Conservation (phyloP, 352 stramenopile genomes). For the Pythium dissotocum region DNA sequence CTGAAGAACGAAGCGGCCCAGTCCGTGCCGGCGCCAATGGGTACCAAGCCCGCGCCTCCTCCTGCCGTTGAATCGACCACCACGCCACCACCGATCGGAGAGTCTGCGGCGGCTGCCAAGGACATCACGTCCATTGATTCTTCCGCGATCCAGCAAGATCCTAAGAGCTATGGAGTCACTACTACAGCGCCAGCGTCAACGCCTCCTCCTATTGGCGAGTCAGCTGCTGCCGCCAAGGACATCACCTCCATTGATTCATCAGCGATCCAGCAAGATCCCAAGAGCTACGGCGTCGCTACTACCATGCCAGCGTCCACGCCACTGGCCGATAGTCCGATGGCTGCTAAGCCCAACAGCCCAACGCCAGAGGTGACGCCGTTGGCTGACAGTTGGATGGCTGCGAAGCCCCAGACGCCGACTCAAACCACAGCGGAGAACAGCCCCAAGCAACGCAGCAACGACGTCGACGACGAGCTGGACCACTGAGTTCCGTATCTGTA, state of each 20-base stretch:
- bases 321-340: conserved; percentile 1
- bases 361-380: neutral
- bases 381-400: neutral
- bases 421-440: neutral
- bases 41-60: neutral
- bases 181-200: neutral
- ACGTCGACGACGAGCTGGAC: neutral
- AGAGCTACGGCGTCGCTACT: conserved; percentile 14
- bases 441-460: conserved; percentile 1
- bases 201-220: conserved; percentile 16
- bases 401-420: neutral
- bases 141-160: conserved; percentile 15
- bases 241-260: conserved; percentile 14
- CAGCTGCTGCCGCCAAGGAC: conserved; percentile 21
- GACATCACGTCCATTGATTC: conserved; percentile 15
- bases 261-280: conserved; percentile 23
- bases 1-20: neutral
- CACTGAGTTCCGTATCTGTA: conserved; percentile 6
- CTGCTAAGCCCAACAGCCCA: conserved; percentile 10
- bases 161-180: conserved; percentile 5
- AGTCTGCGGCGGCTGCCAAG: conserved; percentile 20
- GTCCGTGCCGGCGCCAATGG: neutral
- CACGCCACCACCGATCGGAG: conserved; percentile 12
- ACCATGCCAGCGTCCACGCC: neutral
- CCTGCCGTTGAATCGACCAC: neutral